Base-by-base conservation (phyloP, 2,329 filamentous ascomycete genomes). In the Capronia coronata region DNA sequence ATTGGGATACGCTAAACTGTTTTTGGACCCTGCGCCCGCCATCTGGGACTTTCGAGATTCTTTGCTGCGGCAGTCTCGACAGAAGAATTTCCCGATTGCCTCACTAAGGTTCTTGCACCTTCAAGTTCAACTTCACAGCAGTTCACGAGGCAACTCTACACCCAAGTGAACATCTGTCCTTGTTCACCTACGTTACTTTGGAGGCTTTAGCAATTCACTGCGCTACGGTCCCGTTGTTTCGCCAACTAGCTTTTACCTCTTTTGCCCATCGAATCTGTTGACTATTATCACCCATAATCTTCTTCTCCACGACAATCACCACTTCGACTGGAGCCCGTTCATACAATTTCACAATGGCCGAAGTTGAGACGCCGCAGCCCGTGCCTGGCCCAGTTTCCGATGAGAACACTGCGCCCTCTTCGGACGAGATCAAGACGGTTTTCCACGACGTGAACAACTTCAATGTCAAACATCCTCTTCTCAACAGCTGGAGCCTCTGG, bases 371-470 rank as follows among this genome's bases (percentile, higher is more conserved):
- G n/a, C 54, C 56, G 16, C 53, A 58, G 40, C 52, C 59, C 2
- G 49, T 50, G 19, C 56, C 52, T 23, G 51, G 53, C 16, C 57
- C 57, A 6, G 43, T 55, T n/a, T 49, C 55, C 52, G 64, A 61
- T 56, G 77, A 78, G 60, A 78, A 78, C 64, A 65, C 75, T 52
- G 71, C 75, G 49, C 73, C 75, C 54, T 69, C 70, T 52, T 68
- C 74, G 47, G 74, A 75, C 45, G 65, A 90, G 66, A 75, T 86
- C 44, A 78, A 95, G 63, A 98, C 93, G 40, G 91, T 98, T 62
- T 98, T 98, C 75, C 90, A 98, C 68, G 89, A 97, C 73, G 86
- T 93, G 62, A 86, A 96, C 60, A 96, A 98, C 78, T 98, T 98
- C 80, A 98, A 94, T 64, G 93, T 98, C 71, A 98, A 97, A 79